phyloP scores from a whole-genome alignment of 208 protist species.

The Acanthamoeba healyi region DNA sequence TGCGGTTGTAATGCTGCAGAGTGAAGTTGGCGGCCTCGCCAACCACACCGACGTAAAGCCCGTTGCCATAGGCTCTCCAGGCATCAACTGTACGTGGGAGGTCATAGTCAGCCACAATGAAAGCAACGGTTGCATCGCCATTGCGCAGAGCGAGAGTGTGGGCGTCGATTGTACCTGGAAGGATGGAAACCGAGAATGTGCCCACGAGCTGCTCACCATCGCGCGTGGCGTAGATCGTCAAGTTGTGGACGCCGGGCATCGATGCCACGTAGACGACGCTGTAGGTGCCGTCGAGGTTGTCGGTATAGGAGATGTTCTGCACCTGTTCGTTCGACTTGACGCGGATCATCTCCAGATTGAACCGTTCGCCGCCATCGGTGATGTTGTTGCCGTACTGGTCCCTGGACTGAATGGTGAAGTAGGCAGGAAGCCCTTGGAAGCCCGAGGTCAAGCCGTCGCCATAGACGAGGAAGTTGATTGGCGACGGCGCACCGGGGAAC shows the following conservation, averaged over 20 bases:
- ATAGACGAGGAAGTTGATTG: constrained; percentile 37
- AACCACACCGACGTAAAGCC: not conserved
- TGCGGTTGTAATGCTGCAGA: constrained; percentile 53
- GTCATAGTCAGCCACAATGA: not conserved
- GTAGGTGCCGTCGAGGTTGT: constrained; percentile 69
- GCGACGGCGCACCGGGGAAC: not conserved
- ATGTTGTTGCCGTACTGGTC: constrained; percentile 73
- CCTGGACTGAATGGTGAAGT: constrained; percentile 49
- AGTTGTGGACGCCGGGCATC: constrained; percentile 29
- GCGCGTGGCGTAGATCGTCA: constrained; percentile 59
- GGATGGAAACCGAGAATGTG: not conserved
- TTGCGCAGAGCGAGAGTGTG: not conserved
- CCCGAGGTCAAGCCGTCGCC: constrained; percentile 17
- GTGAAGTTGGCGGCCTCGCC: constrained; percentile 63
- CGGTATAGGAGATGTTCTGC: constrained; percentile 22
- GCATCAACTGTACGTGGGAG: not conserved
- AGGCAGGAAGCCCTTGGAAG: constrained; percentile 3
- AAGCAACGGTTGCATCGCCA: no score
- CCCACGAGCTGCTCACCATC: not conserved
- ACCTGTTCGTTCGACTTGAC: not conserved
- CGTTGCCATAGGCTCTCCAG: not conserved
- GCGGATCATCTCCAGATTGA: not conserved
- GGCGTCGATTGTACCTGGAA: not conserved
- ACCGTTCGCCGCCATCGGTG: constrained; percentile 16
- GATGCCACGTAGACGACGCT: constrained; percentile 40